Evolutionary conservation across 495 filamentous ascomycete species (phyloP).

Genomic region (Neurospora pannonica): DNA sequence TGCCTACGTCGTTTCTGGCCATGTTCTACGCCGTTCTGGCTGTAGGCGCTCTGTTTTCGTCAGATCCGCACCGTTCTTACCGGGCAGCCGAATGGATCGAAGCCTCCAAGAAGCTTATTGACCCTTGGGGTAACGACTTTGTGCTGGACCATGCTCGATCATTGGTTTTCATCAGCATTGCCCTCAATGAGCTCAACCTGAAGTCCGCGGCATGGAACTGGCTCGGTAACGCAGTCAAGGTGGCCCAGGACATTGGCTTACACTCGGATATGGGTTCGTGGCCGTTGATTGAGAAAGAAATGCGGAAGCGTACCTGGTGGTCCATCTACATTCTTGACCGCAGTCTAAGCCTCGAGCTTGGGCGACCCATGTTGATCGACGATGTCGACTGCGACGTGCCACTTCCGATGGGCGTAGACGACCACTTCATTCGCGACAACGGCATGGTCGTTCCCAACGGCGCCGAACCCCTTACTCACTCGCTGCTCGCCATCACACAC

Average conservation of each 20-base stretch:
- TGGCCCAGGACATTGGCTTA: slow-evolving; percentile 81
- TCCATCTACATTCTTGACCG: slow-evolving; percentile 86
- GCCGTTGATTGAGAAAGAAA: slow-evolving; percentile 75
- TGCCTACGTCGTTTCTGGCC: slow-evolving; percentile 55
- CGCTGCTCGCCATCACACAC: slow-evolving; percentile 71
- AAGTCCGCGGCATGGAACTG: slow-evolving; percentile 87
- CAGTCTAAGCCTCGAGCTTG: slow-evolving; percentile 69
- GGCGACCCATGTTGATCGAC: slow-evolving; percentile 74
- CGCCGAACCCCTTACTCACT: slow-evolving; percentile 43
- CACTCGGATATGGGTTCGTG: slow-evolving; percentile 67
- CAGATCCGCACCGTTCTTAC: slow-evolving; percentile 40
- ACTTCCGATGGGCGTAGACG: slow-evolving; percentile 73
- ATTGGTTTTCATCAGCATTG: slow-evolving; percentile 66
- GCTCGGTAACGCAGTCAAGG: slow-evolving; percentile 75
- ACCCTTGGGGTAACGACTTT: slow-evolving; percentile 78
- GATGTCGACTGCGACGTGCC: slow-evolving; percentile 82
- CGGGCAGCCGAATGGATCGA: slow-evolving; percentile 65
- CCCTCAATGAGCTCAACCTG: slow-evolving; percentile 75
- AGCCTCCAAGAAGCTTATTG: slow-evolving; percentile 56
- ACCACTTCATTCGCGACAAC: slow-evolving; percentile 63
- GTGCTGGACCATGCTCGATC: slow-evolving; percentile 69
- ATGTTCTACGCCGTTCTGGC: slow-evolving; percentile 80
- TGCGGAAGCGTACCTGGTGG: slow-evolving; percentile 90
- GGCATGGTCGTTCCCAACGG: slow-evolving; percentile 44
- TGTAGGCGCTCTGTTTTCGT: slow-evolving; percentile 68